A percentile compares a stretch with the other conserved stretches of the same genome.
Evolutionary conservation across 2,329 filamentous ascomycete species (phyloP).

Genomic region (Xylaria sp.): DNA sequence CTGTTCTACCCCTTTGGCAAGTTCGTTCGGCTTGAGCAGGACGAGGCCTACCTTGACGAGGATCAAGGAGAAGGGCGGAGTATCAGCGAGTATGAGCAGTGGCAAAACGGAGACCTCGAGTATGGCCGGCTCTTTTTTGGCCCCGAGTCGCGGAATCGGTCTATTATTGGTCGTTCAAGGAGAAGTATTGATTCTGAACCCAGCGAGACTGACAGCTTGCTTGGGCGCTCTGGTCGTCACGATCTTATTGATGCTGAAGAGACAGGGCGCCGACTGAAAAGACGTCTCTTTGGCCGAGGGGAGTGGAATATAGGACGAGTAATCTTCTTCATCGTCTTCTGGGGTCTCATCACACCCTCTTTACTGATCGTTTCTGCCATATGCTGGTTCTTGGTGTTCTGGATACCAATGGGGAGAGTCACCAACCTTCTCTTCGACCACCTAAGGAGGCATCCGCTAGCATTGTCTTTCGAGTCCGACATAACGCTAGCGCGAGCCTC

Average conservation of each 20-base stretch:
- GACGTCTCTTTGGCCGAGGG: constrained; percentile 90
- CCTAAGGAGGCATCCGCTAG: constrained; percentile 89
- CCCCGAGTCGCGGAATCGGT: constrained; percentile 75
- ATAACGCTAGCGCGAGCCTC: constrained; percentile 76
- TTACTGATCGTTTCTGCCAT: constrained; percentile 86
- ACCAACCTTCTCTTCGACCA: constrained; percentile 91
- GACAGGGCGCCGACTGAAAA: constrained; percentile 68
- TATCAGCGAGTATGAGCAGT: constrained; percentile 98
- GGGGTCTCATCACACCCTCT: constrained; percentile 87
- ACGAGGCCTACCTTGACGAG: constrained; percentile 93
- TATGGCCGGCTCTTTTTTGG: constrained; percentile 97
- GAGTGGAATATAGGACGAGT: constrained; percentile 96
- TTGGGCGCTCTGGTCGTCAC: constrained; percentile 70
- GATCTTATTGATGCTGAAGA: constrained; percentile 54
- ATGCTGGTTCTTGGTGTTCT: constrained; percentile 97
- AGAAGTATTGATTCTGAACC: constrained; percentile 86
- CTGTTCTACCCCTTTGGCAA: constrained; percentile 97
- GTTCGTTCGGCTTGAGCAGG: constrained; percentile 91
- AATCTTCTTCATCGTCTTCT: constrained; percentile 97
- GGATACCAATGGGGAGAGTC: constrained; percentile 98
- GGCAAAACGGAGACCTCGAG: constrained; percentile 97
- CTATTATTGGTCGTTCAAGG: constrained; percentile 85
- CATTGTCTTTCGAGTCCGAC: constrained; percentile 92
- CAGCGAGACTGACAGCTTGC: constrained; percentile 88
- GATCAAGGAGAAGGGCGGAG: constrained; percentile 95